Base-by-base conservation (phyloP, 2,329 filamentous ascomycete genomes). In the Penicillium sp. region DNA sequence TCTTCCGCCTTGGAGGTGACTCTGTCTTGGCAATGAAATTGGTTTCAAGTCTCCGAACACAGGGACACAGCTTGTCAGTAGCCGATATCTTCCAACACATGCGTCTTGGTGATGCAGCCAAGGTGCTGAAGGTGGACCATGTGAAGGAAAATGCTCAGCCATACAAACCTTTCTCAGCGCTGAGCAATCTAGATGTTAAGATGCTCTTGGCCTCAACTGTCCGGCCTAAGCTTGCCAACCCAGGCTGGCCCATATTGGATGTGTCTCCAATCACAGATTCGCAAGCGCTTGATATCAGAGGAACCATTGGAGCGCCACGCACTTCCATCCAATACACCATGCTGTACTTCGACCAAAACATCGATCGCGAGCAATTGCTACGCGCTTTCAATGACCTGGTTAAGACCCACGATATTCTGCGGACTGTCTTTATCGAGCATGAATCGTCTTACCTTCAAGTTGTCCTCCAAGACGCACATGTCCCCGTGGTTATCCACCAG, bases 311-410 rank as follows among this genome's bases (percentile, higher is more conserved):
- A 17, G 73, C 80, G 3, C 86, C 86, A 4, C 81, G 86, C 2
- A 87, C 83, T 66, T 88, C 86, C 0, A 73, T 84, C 1, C 83
- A 86, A 15, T 89, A 89, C 65, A 85, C 86, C 59, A 78, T 86
- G 58, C 79, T 89, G 66, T 82, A 85, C 69, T 82, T 89, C 56
- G 76, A 82, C 10, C 73, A 73, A 0, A 61, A 65, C 0, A 74
- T 88, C 13, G 75, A 88, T 61, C 66, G 70, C 1, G 65, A 72
- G 3, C 77, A 73, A 31, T 73, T 89, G 21, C 69, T 81, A 42
- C 49, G 57, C 7, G 66, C 71, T 17, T 75, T 72, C 55, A 59
- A 62, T 10, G 57, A 83, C 6, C 78, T 89, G 5, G 80, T 88
- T 1, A 70, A 76, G 2, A 75, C 75, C 27, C 85, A 88, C 67